Percentiles rank a stretch among this genome's conserved stretches.
Evolutionary conservation across 2,329 filamentous ascomycete genomes (phyloP).

Genomic region (Fusarium begoniae): DNA sequence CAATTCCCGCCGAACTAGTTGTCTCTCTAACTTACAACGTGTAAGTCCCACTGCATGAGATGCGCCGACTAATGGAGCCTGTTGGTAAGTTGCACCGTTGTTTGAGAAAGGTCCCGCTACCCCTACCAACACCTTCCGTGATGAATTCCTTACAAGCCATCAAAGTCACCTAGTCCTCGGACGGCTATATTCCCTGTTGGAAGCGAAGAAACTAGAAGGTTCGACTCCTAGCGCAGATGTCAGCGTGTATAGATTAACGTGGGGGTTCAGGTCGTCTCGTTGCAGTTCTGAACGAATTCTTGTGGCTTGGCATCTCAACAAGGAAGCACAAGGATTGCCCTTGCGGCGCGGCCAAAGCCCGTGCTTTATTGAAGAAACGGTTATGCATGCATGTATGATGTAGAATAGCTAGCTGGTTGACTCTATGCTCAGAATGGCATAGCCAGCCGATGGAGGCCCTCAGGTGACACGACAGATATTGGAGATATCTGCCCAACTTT

Average conservation of each 20-base stretch:
- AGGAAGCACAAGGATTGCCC: neutral
- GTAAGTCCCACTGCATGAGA: neutral
- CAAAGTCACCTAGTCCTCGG: neutral
- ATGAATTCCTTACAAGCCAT: neutral
- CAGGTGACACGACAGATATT: neutral
- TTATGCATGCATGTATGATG: neutral
- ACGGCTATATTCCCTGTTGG: slow-evolving; percentile 3
- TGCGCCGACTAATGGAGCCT: neutral
- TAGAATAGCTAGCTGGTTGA: neutral
- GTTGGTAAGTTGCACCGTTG: neutral
- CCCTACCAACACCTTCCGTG: neutral
- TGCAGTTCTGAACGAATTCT: neutral
- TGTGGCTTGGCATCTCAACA: neutral
- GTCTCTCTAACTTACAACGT: neutral
- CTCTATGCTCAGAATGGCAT: slow-evolving; percentile 4
- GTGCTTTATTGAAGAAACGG: neutral
- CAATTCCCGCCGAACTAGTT: neutral
- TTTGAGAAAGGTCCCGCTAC: slow-evolving; percentile 2
- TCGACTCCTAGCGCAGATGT: neutral
- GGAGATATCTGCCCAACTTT: neutral
- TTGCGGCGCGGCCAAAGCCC: neutral
- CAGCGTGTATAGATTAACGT: neutral
- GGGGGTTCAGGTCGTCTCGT: neutral
- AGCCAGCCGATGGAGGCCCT: neutral
- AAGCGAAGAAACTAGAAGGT: neutral